phyloP scores from a whole-genome alignment of 148 eudicot genomes.

The Gaultheria prostrata region DNA sequence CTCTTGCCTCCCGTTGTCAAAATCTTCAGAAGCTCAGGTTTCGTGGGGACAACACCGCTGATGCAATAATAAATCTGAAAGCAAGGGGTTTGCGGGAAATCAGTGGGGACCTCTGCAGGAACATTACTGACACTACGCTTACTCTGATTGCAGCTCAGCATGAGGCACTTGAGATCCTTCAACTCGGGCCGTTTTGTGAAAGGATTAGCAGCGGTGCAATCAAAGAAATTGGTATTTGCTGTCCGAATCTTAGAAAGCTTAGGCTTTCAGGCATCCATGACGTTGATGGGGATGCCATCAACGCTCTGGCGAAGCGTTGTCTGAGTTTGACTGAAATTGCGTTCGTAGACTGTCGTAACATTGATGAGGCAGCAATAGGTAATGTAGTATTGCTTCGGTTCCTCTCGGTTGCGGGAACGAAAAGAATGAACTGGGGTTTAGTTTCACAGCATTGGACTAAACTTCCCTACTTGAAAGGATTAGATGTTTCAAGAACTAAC shows the following conservation, averaged over 20 bases:
- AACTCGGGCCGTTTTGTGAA: conserved; percentile 81
- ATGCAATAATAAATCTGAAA: conserved; percentile 49
- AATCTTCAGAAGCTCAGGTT: conserved; percentile 68
- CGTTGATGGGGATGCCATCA: conserved; percentile 62
- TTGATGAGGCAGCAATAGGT: conserved; percentile 72
- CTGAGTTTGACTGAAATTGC: conserved; percentile 60
- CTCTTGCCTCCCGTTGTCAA: conserved; percentile 58
- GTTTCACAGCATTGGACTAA: conserved; percentile 60
- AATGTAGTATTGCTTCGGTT: conserved; percentile 56
- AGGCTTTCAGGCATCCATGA: conserved; percentile 72
- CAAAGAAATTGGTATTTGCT: conserved; percentile 66
- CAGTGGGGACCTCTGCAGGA: conserved; percentile 77
- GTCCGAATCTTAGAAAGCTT: conserved; percentile 48
- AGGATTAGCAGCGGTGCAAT: conserved; percentile 66
- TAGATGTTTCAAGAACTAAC: conserved; percentile 91
- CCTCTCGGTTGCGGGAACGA: conserved; percentile 79
- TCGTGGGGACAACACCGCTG: conserved; percentile 73
- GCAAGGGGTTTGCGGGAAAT: conserved; percentile 58
- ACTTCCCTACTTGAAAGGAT: no score
- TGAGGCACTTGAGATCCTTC: conserved; percentile 48
- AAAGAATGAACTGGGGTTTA: conserved; percentile 63
- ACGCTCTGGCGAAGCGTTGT: conserved; percentile 60
- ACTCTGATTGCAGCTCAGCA: conserved; percentile 39
- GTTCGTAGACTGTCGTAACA: conserved; percentile 63
- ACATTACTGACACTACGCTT: conserved; percentile 67